phyloP scores from a whole-genome alignment of 257 asterid genomes.

The Datura wrightii region DNA sequence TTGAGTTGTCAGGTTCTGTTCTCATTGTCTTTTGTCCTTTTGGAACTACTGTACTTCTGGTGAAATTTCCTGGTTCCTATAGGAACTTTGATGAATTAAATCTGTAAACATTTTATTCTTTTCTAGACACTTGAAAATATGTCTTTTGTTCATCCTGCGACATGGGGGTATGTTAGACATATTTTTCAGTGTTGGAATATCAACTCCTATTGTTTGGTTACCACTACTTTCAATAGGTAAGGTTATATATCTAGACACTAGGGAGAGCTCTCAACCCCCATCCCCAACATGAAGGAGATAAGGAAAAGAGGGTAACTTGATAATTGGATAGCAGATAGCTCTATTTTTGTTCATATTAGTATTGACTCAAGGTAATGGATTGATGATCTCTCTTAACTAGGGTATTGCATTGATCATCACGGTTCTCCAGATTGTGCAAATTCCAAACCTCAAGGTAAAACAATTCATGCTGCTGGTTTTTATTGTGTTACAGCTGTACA shows the following conservation, averaged over 20 bases:
- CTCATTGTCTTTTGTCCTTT: constrained; percentile 1
- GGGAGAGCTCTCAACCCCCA: constrained; percentile 1
- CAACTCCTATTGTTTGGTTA: constrained; percentile 18
- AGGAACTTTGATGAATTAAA: background rate
- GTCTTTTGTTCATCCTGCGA: background rate
- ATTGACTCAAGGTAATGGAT: background rate
- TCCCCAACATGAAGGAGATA: constrained; percentile 1
- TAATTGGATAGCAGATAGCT: constrained; percentile 27
- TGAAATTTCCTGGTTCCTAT: background rate
- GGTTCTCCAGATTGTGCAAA: constrained; percentile 86
- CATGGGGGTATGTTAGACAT: background rate
- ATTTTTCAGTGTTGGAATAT: constrained; percentile 19
- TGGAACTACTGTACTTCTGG: constrained; percentile 13
- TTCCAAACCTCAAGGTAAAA: constrained; percentile 93
- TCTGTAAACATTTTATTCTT: background rate
- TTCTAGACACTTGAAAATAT: constrained; percentile 17
- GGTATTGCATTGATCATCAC: constrained; percentile 95
- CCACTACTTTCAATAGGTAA: constrained; percentile 4
- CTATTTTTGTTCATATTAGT: constrained; percentile 15
- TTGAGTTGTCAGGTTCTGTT: background rate
- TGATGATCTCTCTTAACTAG: constrained; percentile 47
- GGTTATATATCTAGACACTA: constrained; percentile 6
- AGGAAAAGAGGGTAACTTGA: constrained; percentile 5
- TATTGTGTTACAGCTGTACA: constrained; percentile 17
- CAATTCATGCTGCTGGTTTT: constrained; percentile 26